A percentile compares a stretch with the other conserved stretches of the same genome.
Conservation (phyloP, 495 filamentous ascomycete genomes). For the Astrocystis sublimbata region DNA sequence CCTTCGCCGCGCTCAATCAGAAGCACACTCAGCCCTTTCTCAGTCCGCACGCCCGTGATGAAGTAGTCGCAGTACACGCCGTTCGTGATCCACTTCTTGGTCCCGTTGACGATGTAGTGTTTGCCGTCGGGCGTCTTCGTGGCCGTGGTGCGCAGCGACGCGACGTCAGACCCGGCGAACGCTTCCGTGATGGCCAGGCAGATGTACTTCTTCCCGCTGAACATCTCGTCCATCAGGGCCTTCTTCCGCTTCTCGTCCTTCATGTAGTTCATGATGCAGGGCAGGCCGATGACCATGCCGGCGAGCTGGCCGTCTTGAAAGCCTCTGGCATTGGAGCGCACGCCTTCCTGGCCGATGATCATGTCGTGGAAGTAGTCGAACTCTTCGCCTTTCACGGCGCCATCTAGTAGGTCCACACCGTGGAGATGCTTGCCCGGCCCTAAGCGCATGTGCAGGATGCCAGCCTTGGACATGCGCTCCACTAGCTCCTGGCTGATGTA, state of each 20-base stretch:
- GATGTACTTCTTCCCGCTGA: slow-evolving; percentile 83
- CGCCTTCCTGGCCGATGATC: slow-evolving; percentile 72
- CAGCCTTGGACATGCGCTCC: slow-evolving; percentile 70
- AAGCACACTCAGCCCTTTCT: slow-evolving; percentile 78
- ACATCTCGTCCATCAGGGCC: slow-evolving; percentile 66
- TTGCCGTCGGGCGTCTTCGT: slow-evolving; percentile 80
- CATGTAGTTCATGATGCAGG: slow-evolving; percentile 78
- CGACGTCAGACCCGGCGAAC: slow-evolving; percentile 86
- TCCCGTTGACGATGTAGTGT: slow-evolving; percentile 83
- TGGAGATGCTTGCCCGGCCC: slow-evolving; percentile 84
- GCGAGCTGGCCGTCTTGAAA: slow-evolving; percentile 65
- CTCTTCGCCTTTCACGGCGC: slow-evolving; percentile 72
- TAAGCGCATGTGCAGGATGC: slow-evolving; percentile 78
- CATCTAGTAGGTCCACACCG: slow-evolving; percentile 64
- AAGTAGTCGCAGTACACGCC: slow-evolving; percentile 84
- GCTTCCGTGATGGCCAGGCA: slow-evolving; percentile 87
- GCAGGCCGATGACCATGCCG: slow-evolving; percentile 82
- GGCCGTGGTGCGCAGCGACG: slow-evolving; percentile 78
- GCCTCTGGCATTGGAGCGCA: slow-evolving; percentile 67
- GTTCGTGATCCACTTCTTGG: slow-evolving; percentile 95
- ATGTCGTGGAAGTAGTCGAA: slow-evolving; percentile 89
- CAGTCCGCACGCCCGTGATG: slow-evolving; percentile 76
- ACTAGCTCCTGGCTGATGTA: slow-evolving; percentile 77
- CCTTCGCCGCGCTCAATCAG: slow-evolving; percentile 71
- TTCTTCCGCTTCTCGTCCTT: slow-evolving; percentile 65